A percentile compares a stretch with the other conserved stretches of the same genome.
These are phyloP conservation scores for Penstemon barbatus DNA, from an alignment of 257 asterid species.

Conservation along the genomic window DNA sequence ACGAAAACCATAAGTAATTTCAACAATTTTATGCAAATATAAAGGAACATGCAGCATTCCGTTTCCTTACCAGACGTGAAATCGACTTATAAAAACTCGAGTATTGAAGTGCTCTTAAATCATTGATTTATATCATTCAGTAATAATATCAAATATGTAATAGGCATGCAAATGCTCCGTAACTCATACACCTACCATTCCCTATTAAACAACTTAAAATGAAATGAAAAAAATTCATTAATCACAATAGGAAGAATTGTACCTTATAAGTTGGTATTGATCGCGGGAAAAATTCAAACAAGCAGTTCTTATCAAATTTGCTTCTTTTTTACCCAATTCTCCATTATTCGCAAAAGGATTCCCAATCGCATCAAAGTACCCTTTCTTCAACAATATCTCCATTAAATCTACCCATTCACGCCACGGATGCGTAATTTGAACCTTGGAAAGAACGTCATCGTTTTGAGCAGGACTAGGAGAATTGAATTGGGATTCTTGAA, in stretches of 20 bases:
- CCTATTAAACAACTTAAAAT: not conserved
- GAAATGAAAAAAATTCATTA: not conserved
- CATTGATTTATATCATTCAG: conserved; percentile 2
- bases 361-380: conserved; percentile 63
- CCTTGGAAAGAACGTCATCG: conserved; percentile 27
- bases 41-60: not conserved
- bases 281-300: conserved; percentile 83
- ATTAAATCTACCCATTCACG: conserved; percentile 78
- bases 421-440: conserved; percentile 73
- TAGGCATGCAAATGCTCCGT: conserved; percentile 11
- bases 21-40: not conserved
- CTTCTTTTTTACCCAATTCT: conserved; percentile 50
- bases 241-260: not conserved
- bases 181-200: not conserved
- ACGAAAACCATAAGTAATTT: conserved; percentile 3
- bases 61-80: not conserved
- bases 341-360: conserved; percentile 52
- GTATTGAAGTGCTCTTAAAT: not conserved
- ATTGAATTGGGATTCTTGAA: conserved; percentile 28
- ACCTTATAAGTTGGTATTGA: conserved; percentile 72
- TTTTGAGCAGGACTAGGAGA: conserved; percentile 25
- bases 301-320: conserved; percentile 74
- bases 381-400: conserved; percentile 52
- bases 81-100: not conserved
- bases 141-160: conserved; percentile 32